phyloP scores from a whole-genome alignment of 2,329 filamentous ascomycete genomes.

The Mariannaea elegans region DNA sequence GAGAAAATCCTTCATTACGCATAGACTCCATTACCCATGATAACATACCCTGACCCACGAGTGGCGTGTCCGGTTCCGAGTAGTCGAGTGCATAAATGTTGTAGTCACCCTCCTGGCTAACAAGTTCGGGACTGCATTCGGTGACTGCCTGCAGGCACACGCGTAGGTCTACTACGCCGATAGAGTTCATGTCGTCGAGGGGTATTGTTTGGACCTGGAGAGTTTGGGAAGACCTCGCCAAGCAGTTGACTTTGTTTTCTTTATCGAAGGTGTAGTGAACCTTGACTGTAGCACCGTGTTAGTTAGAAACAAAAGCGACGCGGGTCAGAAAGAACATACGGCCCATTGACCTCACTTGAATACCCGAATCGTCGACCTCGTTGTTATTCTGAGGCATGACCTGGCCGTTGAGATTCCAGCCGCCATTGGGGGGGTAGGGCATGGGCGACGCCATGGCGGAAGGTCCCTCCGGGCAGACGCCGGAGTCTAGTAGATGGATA shows the following conservation, averaged over 20 bases:
- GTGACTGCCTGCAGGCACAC: slow-evolving; percentile 86
- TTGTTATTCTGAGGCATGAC: slow-evolving; percentile 40
- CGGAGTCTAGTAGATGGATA: slow-evolving; percentile 22
- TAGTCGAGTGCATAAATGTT: slow-evolving; percentile 98
- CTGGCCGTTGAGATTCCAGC: slow-evolving; percentile 45
- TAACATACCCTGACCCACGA: slow-evolving; percentile 95
- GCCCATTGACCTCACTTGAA: slow-evolving; percentile 72
- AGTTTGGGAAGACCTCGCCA: slow-evolving; percentile 84
- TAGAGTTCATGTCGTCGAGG: slow-evolving; percentile 80
- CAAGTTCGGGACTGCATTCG: slow-evolving; percentile 83
- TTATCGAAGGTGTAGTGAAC: slow-evolving; percentile 96
- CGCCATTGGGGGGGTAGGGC: slow-evolving; percentile 44
- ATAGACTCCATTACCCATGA: slow-evolving; percentile 76
- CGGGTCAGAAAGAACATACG: slow-evolving; percentile 57
- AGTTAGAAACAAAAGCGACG: slow-evolving; percentile 24
- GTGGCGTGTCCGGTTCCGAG: slow-evolving; percentile 90
- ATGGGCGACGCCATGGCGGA: slow-evolving; percentile 52
- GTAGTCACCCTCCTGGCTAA: slow-evolving; percentile 78
- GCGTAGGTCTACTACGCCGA: slow-evolving; percentile 88
- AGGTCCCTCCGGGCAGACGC: slow-evolving; percentile 36
- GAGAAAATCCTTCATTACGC: slow-evolving; percentile 51
- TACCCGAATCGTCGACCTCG: slow-evolving; percentile 55
- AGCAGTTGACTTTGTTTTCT: slow-evolving; percentile 86
- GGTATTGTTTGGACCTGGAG: slow-evolving; percentile 82
- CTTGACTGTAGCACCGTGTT: slow-evolving; percentile 72